Base-by-base conservation (phyloP, 352 stramenopile genomes). In the Globisporangium megalacanthum region DNA sequence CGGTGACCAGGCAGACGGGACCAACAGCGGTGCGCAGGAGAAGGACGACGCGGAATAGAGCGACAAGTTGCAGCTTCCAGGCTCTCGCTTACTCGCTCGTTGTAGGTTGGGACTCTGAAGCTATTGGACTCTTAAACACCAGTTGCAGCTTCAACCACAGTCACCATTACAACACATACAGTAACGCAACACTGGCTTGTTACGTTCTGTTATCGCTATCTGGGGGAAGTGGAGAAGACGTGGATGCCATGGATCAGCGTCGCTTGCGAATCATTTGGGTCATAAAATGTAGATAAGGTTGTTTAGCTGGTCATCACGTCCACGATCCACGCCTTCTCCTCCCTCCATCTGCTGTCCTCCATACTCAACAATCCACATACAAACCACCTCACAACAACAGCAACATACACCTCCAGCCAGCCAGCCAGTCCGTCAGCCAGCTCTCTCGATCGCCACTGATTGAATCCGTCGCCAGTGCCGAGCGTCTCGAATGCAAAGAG, bases 201-300 rank as follows among this genome's bases (percentile, higher is more conserved):
- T n/a, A n/a, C n/a, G 25, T 29, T 1, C 4, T 29, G 25, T 29
- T 29, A 29, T 29, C 25, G 25, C 25, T 29, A 29, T 29, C 25
- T 29, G 25, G 25, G 25, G 25, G 25, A 29, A 29, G 25, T 29
- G 25, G 25, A 29, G 25, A 29, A 29, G 25, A 29, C 25, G 25
- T 29, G 25, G 25, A 29, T 29, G 25, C 1, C 25, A 4, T 29
- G 68, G 68, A 74, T 74, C 68, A 77, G 15, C 49, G 14, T 22
- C 62, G 46, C 49, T 58, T 57, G 9, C 41, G 54, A 46, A 66
- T 56, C 60, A 57, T 52, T 65, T 44, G 56, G 64, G 47, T 83
- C 69, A 77, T 65, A 77, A 72, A 83, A 83, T 83, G 71, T 81
- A 83, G 74, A 83, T 83, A 83, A 83, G 71, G 49, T 54, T 49